Percentiles rank a stretch among this genome's conserved stretches.
phyloP scores from a whole-genome alignment of 192 early-diverging fungal species.

The Coemansia sp. region DNA sequence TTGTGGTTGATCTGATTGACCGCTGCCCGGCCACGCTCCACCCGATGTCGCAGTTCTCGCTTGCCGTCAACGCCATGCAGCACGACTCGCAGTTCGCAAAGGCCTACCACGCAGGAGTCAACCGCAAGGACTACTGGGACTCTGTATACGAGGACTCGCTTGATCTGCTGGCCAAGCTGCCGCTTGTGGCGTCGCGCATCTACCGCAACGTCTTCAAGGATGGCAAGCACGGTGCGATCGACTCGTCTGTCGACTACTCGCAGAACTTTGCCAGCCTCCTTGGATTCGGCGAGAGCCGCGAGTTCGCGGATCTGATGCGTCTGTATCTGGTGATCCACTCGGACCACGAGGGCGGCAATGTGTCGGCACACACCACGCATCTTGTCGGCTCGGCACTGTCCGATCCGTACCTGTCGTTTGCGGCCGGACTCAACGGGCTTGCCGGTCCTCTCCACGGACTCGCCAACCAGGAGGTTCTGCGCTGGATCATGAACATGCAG shows the following conservation, averaged over 20 bases:
- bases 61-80: conserved; percentile 97
- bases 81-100: conserved; percentile 96
- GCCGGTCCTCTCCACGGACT: conserved; percentile 99
- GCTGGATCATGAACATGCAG: conserved; percentile 94
- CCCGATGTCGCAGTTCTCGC: conserved; percentile 98
- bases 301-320: conserved; percentile 97
- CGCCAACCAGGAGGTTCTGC: conserved; percentile 99
- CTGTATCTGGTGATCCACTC: conserved; percentile 99
- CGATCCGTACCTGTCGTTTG: conserved; percentile 97
- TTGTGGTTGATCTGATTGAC: conserved; percentile 98
- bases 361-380: conserved; percentile 96
- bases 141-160: conserved; percentile 95
- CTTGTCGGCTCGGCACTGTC: conserved; percentile 97
- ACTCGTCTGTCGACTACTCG: conserved; percentile 89
- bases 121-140: conserved; percentile 97
- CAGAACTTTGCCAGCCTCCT: conserved; percentile 94
- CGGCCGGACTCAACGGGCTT: conserved; percentile 95
- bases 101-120: conserved; percentile 91
- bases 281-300: conserved; percentile 83
- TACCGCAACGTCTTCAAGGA: conserved; percentile 99
- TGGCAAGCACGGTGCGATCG: conserved; percentile 85
- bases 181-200: conserved; percentile 95
- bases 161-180: conserved; percentile 98
- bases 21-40: conserved; percentile 98
- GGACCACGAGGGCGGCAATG: conserved; percentile 99